Base-by-base conservation (phyloP, 345 rosid genomes). In the Angophora floribunda region DNA sequence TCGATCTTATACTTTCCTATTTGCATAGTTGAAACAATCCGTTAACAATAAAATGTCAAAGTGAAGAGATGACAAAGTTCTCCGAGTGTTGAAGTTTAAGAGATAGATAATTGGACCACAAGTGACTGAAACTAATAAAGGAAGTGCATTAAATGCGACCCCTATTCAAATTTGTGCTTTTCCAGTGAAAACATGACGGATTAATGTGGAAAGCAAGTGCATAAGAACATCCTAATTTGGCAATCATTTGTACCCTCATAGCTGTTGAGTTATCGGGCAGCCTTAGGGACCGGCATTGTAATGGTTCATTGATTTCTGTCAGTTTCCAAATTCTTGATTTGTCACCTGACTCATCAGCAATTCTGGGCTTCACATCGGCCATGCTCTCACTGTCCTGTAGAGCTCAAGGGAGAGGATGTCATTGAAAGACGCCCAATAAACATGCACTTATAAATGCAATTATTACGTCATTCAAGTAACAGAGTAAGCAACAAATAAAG, bases 231-330 rank as follows among this genome's bases (percentile, higher is more conserved):
- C 3, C 65, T 26, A 59, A 59, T 26, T 0, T 26, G 30, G 30
- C 65, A 59, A 24, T 59, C 14, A 26, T 32, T 28, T 44, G n/a
- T 92, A 97, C 99, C 97, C 94, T 96, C 87, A 52, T 89, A 87
- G 94, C 93, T 49, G 93, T 88, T 86, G 93, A 88, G 91, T 87
- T 93, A 88, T 96, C 97, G 41, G 95, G 94, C 13, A 97, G 98
- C 95, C 95, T 97, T 88, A 95, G 85, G 70, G 98, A 93, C 52
- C 93, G 95, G 67, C 97, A 95, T 85, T 95, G 99, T 28, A 93
- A 91, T 88, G 94, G 91, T 90, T 97, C 96, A 91, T 90, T 96
- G 89, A 97, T 95, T 94, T 96, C 99, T 87, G 94, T 95, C 82
- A 91, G 89, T 88, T 94, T 97, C 96, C 98, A 94, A 85, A 91